A percentile compares a stretch with the other conserved stretches of the same genome.
These are phyloP conservation scores for Cystoderma amianthinum DNA, from an alignment of 768 basidiomycete genomes.

Conservation along the genomic window DNA sequence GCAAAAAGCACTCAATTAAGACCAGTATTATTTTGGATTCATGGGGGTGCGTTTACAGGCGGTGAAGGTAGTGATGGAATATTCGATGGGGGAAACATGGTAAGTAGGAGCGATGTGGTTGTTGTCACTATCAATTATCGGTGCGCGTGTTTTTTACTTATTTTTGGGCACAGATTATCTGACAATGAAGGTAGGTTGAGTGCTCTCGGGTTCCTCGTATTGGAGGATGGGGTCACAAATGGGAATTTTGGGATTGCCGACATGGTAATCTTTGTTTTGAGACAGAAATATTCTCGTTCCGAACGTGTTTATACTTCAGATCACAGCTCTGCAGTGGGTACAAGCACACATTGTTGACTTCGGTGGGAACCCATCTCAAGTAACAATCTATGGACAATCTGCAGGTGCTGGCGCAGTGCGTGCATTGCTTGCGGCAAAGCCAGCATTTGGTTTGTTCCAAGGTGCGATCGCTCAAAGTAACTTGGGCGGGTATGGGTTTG, in stretches of 20 bases:
- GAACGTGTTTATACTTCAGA: slow-evolving; percentile 12
- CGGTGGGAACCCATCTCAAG: slow-evolving; percentile 45
- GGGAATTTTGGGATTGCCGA: too few relatives aligned
- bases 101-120: too few relatives aligned
- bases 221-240: too few relatives aligned
- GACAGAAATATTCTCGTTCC: slow-evolving; percentile 10
- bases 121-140: too few relatives aligned
- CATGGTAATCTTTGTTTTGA: slow-evolving; percentile 8
- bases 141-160: too few relatives aligned
- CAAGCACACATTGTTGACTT: slow-evolving; percentile 47
- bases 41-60: too few relatives aligned
- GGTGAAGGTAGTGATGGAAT: too few relatives aligned
- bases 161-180: too few relatives aligned
- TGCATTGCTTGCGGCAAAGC: slow-evolving; percentile 24
- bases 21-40: too few relatives aligned
- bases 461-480: slow-evolving; percentile 40
- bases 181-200: slow-evolving; percentile 28
- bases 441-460: too few relatives aligned
- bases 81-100: too few relatives aligned
- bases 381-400: slow-evolving; percentile 50
- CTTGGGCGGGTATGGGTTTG: slow-evolving; percentile 40
- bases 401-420: slow-evolving; percentile 43
- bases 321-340: slow-evolving; percentile 35
- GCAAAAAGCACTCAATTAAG: too few relatives aligned
- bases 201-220: slow-evolving; percentile 34